Base-by-base conservation (phyloP, 148 eudicot genomes). In the Mesembryanthemum crystallinum region DNA sequence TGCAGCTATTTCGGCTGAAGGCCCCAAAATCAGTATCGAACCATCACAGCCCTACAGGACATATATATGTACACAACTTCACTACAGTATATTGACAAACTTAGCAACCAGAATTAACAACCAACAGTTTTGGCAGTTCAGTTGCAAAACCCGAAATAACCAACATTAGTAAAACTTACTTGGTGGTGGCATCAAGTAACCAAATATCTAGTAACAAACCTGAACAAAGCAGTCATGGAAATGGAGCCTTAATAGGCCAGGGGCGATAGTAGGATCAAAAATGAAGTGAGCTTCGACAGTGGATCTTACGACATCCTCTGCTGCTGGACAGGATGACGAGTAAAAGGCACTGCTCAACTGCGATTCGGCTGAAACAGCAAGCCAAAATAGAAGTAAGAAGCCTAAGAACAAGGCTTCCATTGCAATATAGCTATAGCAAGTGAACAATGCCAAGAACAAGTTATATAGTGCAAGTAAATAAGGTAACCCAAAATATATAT, bases 201-300 rank as follows among this genome's bases (percentile, higher is more conserved):
- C 57, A 21, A 54, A 66, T 37, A 67, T 13, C 30, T 29, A 67
- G 28, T 9, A 10, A 33, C 29, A 20, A 59, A 88, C 95, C 87
- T 87, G 88, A 80, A 90, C 92, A 82, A 90, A 91, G 68, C 96
- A 91, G 45, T 91, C 92, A 77, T 89, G 96, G 49, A 91, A 91
- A 71, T 85, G 87, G 42, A 91, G 91, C 73, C 96, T 75, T 27
- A 91, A 83, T 75, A 91, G 75, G 67, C 83, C 96, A 72, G 96
- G 88, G 73, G 88, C 90, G 69, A 87, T 58, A 18, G 87, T 86
- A 37, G 92, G 85, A 75, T 91, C 92, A 4, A 69, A 78, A 64
- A 78, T 71, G 80, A 76, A 83, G 49, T 87, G 83, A 33, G 80
- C 59, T 80, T 86, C 80, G 3, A 87, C 92, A 2, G 87, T 87